These are phyloP conservation scores for Taxillus chinensis DNA, from an alignment of 164 flowering plant genomes.

Conservation along the genomic window DNA sequence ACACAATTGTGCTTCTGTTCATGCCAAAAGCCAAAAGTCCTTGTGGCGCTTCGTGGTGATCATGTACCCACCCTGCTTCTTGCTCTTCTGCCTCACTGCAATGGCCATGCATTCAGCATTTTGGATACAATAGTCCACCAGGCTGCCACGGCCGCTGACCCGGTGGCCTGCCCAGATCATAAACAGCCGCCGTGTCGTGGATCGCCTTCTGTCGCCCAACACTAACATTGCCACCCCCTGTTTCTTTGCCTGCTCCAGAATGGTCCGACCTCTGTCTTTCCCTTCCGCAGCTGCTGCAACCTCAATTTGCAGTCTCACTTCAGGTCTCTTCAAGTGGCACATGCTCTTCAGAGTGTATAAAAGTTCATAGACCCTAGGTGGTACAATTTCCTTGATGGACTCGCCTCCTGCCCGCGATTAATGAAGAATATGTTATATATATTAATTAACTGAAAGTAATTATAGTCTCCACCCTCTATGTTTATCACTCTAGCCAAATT, in stretches of 20 bases:
- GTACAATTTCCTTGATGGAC: slow-evolving; percentile 17
- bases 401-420: slow-evolving; percentile 23
- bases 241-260: slow-evolving; percentile 62
- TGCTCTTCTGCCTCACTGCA: slow-evolving; percentile 68
- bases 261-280: slow-evolving; percentile 61
- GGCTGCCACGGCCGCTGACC: slow-evolving; percentile 16
- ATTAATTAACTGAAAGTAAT: no score
- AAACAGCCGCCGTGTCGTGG: slow-evolving; percentile 56
- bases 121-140: slow-evolving; percentile 71
- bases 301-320: slow-evolving; percentile 55
- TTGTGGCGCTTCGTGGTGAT: slow-evolving; percentile 67
- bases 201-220: slow-evolving; percentile 61
- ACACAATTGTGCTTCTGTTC: slow-evolving; percentile 4
- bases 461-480: no score
- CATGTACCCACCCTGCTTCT: slow-evolving; percentile 55
- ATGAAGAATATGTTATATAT: no score
- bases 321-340: slow-evolving; percentile 60
- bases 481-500: no score
- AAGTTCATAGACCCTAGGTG: slow-evolving; percentile 37
- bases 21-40: slow-evolving; percentile 83
- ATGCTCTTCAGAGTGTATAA: slow-evolving; percentile 39
- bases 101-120: slow-evolving; percentile 64
- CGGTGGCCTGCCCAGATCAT: slow-evolving; percentile 52
- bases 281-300: slow-evolving; percentile 53
- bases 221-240: slow-evolving; percentile 57